Evolutionary conservation across 2,329 filamentous ascomycete species (phyloP), one percentile per base, ranked within the genome.

Genomic region (Xylaria arbuscula): DNA sequence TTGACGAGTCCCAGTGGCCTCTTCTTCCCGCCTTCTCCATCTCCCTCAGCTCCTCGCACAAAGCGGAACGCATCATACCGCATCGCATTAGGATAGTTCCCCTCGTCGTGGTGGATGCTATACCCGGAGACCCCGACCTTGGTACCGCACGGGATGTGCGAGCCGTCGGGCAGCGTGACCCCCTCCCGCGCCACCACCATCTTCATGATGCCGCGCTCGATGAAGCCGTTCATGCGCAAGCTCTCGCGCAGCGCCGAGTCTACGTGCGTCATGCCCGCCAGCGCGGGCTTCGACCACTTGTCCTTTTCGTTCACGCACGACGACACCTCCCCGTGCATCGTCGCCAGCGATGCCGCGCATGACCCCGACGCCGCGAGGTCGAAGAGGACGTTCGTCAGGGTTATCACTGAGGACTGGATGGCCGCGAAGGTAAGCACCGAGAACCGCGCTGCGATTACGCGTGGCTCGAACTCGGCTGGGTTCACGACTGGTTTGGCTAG

Each of bases 201-300:
- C 68, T 80, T 80, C 73, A 77, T 76, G 42, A 81, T 69, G 22
- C 78, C 78, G 48, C 78, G 70, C 38, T 80, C 78, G 56, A 81
- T 74, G 69, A 83, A 80, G 10, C 75, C 77, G 72, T 80, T 80
- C 48, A 83, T 68, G 0, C 83, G 79, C 60, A 83, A 76, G 34
- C 78, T 81, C 73, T 85, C 83, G 62, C 80, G 80, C 59, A 84
- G 72, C 28, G 77, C 78, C n/a, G 79, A 82, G 73, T 84, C 82
- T 17, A 82, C 69, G 60, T 77, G 80, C 53, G 72, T 68, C 77
- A 82, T 79, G 36, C 78, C 75, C 3, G 76, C 73, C 10, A 84
- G 70, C 11, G 74, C 77, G 38, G 76, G 66, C 67, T 81, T 83
- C 19, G 76, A 78, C 79, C 80, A 70, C 67, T 38, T 15, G 2